Base-by-base conservation (phyloP, 2,329 filamentous ascomycete species). In the Helotiales sp. region DNA sequence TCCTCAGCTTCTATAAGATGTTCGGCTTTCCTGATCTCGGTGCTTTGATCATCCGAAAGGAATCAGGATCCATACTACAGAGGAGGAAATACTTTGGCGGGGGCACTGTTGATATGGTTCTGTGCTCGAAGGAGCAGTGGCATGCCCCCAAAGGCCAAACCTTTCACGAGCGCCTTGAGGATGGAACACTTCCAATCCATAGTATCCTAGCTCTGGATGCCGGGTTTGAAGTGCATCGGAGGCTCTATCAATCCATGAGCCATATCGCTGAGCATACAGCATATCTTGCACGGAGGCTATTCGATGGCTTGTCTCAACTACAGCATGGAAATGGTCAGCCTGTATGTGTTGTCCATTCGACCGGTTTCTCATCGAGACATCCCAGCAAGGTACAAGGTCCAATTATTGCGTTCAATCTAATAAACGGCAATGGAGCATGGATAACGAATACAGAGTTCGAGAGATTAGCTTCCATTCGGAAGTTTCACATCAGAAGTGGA, bases 1-100 rank as follows among this genome's bases (percentile, higher is more conserved):
- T 91, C 0, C 69, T 98, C 40, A 97, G 93, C 72, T 86, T 98
- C 63, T 96, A 97, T 76, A 99, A 98, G 72, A 93, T 97, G n/a
- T 98, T 98, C 72, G 93, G 95, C 1, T 97, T 97, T 63, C 93
- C 93, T 0, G 91, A 98, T 70, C 78, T 98, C 1, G 93, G 93
- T 1, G 92, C 87, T 1, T 75, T 99, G 57, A 85, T 98, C 29
- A 85, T 98, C 12, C 85, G 89, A 40, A 92, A 90, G 65, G 79
- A 83, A 30, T 83, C 89, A 12, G 84, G 83, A 6, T 72, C 80
- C 36, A 70, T 88, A 2, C 86, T 96, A 47, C 76, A 82, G 30
- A 77, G 79, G 40, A 84, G 91, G 59, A 86, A 78, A 61, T 99
- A 96, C 68, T 99, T 99, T 74, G 93, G 93, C 5, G 95, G 93